Percentiles rank a stretch among this genome's conserved stretches.
These are phyloP conservation scores for Mucor lusitanicus DNA, from an alignment of 371 early-diverging fungal species.

Conservation along the genomic window DNA sequence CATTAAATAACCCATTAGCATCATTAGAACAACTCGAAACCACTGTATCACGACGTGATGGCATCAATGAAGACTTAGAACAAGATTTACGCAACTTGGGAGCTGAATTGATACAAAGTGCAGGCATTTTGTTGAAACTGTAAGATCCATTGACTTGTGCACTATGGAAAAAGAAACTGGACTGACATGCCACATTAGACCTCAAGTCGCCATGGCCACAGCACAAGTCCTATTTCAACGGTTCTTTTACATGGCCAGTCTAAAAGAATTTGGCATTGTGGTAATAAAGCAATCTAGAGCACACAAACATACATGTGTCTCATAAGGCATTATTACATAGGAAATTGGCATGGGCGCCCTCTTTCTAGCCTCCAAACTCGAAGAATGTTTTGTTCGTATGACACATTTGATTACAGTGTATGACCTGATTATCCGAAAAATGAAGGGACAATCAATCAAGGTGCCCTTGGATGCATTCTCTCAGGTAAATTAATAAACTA, in stretches of 20 bases:
- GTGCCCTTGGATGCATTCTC: slow-evolving; percentile 63
- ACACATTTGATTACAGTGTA: slow-evolving; percentile 80
- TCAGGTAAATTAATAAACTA: slow-evolving; percentile 32
- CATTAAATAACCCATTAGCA: slow-evolving; percentile 72
- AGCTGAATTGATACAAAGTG: slow-evolving; percentile 81
- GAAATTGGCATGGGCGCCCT: slow-evolving; percentile 85
- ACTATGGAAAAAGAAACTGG: too few species aligned
- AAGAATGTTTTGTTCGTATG: slow-evolving; percentile 80
- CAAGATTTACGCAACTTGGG: slow-evolving; percentile 74
- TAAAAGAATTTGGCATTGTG: slow-evolving; percentile 69
- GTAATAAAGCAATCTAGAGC: slow-evolving; percentile 47
- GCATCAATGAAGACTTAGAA: slow-evolving; percentile 71
- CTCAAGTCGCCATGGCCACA: slow-evolving; percentile 94
- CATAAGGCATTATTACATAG: slow-evolving; percentile 31
- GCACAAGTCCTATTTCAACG: slow-evolving; percentile 93
- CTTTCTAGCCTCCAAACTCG: slow-evolving; percentile 90
- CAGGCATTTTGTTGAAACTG: slow-evolving; percentile 85
- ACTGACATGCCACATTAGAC: too few species aligned
- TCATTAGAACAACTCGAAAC: slow-evolving; percentile 67
- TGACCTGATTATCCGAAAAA: slow-evolving; percentile 65
- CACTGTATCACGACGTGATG: slow-evolving; percentile 72
- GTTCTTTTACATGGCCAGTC: slow-evolving; percentile 83
- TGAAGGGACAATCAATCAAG: slow-evolving; percentile 51
- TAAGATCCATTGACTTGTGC: too few species aligned
- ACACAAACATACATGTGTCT: background rate